These are phyloP conservation scores for Strobilomyces confusus DNA, from an alignment of 768 basidiomycete genomes.

Conservation along the genomic window DNA sequence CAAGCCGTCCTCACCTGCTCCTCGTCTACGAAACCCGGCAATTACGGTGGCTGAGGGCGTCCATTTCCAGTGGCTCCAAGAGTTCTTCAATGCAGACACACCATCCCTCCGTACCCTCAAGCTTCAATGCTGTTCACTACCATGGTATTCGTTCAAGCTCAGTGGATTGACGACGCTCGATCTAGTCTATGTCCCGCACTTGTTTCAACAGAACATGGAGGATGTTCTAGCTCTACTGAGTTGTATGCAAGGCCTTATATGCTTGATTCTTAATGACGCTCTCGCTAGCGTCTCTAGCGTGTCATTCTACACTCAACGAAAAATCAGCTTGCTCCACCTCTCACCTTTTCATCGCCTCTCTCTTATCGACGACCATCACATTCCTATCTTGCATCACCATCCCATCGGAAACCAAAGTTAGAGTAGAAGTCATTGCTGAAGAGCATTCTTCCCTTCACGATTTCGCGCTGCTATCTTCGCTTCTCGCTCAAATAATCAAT, in stretches of 20 bases:
- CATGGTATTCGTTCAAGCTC: not conserved
- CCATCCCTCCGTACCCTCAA: not conserved
- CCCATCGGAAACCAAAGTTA: not conserved
- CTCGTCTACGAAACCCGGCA: not conserved
- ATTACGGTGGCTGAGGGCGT: not conserved
- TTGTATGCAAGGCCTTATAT: conserved; percentile 33
- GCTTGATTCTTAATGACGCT: conserved; percentile 31
- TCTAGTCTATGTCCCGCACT: conserved; percentile 21
- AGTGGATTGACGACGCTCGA: conserved; percentile 33
- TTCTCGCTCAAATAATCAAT: not conserved
- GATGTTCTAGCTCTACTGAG: conserved; percentile 33
- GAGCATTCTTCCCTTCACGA: not conserved
- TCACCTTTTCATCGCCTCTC: not conserved
- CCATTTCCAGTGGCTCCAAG: no score
- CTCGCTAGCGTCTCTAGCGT: conserved; percentile 18
- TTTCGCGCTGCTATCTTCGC: not conserved
- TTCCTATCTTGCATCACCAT: not conserved
- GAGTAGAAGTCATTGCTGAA: not conserved
- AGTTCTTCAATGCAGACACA: not conserved
- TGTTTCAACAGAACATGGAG: conserved; percentile 23
- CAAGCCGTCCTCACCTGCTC: not conserved
- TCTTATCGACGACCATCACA: not conserved
- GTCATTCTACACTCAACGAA: not conserved
- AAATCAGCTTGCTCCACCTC: not conserved
- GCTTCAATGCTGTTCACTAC: not conserved